phyloP scores from a whole-genome alignment of 495 filamentous ascomycete species.

The Aspergillus asperescens region DNA sequence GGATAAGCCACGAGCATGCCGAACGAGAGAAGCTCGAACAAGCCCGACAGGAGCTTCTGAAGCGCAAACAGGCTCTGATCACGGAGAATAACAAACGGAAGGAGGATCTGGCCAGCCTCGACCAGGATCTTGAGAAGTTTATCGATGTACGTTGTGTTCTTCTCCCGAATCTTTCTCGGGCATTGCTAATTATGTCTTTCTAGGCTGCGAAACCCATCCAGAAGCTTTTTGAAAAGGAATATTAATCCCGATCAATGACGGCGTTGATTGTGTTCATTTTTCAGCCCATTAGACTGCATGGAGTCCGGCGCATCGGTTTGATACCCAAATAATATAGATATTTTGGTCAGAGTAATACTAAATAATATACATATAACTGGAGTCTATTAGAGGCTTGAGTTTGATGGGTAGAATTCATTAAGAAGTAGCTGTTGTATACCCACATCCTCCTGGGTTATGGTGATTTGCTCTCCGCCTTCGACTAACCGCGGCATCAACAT shows the following conservation, averaged over 20 bases:
- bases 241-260: slow-evolving; percentile 26
- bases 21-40: slow-evolving; percentile 85
- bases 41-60: slow-evolving; percentile 76
- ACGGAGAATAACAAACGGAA: slow-evolving; percentile 93
- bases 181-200: slow-evolving; percentile 4
- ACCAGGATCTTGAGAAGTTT: slow-evolving; percentile 85
- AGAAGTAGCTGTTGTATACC: background rate
- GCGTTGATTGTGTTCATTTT: slow-evolving; percentile 10
- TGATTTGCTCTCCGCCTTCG: slow-evolving; percentile 4
- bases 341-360: background rate
- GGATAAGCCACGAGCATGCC: slow-evolving; percentile 83
- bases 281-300: background rate
- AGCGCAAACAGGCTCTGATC: slow-evolving; percentile 85
- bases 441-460: background rate
- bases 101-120: slow-evolving; percentile 83
- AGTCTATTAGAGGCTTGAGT: background rate
- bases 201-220: slow-evolving; percentile 82
- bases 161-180: background rate
- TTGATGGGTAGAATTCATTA: background rate
- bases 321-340: slow-evolving; percentile 28
- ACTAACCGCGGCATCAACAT: background rate
- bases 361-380: background rate
- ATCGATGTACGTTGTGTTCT: slow-evolving; percentile 52
- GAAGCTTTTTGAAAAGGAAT: slow-evolving; percentile 73
- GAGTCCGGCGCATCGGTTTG: slow-evolving; percentile 29